Conservation (phyloP, 2,329 filamentous ascomycete genomes). For the Aspergillus uvarum region DNA sequence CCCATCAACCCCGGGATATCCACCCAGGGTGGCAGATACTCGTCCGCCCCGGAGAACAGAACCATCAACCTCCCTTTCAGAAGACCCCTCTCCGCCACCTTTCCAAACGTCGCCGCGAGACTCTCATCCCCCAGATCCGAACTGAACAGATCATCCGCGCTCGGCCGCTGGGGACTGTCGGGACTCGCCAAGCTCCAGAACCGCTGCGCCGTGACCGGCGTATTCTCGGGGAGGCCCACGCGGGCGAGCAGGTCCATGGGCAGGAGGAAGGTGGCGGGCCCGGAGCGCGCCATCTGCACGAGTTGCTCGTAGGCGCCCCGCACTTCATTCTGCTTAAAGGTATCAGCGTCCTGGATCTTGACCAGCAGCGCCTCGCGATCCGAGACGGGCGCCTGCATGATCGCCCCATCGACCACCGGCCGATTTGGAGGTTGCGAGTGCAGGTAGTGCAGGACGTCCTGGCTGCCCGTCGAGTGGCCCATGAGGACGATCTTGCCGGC, state of each 20-base stretch:
- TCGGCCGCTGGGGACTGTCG: conserved; percentile 55
- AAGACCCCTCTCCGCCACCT: conserved; percentile 38
- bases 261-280: conserved; percentile 28
- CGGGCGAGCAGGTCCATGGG: conserved; percentile 35
- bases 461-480: conserved; percentile 69
- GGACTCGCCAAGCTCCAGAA: conserved; percentile 59
- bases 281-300: conserved; percentile 33
- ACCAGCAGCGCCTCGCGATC: conserved; percentile 66
- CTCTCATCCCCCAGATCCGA: conserved; percentile 65
- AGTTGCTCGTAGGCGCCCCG: conserved; percentile 34
- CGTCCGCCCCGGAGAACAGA: conserved; percentile 49
- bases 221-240: conserved; percentile 33
- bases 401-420: conserved; percentile 66
- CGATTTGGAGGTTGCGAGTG: conserved; percentile 39
- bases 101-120: conserved; percentile 65
- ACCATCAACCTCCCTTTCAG: conserved; percentile 43
- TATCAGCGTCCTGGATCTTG: conserved; percentile 16
- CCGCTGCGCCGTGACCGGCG: conserved; percentile 56
- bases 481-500: conserved; percentile 62
- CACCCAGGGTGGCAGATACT: conserved; percentile 45
- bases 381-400: conserved; percentile 77
- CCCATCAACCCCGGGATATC: conserved; percentile 46
- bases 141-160: conserved; percentile 87
- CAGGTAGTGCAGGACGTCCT: conserved; percentile 67
- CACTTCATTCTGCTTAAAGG: conserved; percentile 12